phyloP scores from a whole-genome alignment of 202 grass and related monocot genomes.

The Zoysia matrella region DNA sequence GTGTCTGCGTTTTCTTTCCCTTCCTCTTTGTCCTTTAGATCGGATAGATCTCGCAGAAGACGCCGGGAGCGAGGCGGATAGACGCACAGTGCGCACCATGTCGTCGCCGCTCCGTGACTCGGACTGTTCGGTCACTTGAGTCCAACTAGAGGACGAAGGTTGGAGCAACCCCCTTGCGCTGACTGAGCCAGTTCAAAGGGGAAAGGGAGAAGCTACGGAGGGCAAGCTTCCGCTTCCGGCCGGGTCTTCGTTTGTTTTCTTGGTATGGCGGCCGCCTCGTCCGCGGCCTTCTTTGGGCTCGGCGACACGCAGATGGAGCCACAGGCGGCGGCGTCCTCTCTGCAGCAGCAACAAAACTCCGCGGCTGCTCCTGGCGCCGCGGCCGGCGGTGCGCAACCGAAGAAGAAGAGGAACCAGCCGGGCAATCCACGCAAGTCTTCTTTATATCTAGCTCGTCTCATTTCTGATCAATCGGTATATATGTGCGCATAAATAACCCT shows the following conservation, averaged over 20 bases:
- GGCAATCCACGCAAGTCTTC: slow-evolving; percentile 87
- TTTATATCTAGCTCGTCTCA: background rate
- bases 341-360: slow-evolving; percentile 38
- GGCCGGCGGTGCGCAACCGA: slow-evolving; percentile 48
- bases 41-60: slow-evolving; percentile 45
- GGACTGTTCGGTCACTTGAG: slow-evolving; percentile 44
- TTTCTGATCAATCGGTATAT: background rate
- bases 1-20: slow-evolving; percentile 22
- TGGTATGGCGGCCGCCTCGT: slow-evolving; percentile 64
- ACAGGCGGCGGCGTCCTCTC: slow-evolving; percentile 3
- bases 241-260: slow-evolving; percentile 19
- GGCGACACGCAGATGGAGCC: slow-evolving; percentile 59
- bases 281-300: slow-evolving; percentile 73
- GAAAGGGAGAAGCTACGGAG: background rate
- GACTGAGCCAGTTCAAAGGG: background rate
- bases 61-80: slow-evolving; percentile 46
- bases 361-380: slow-evolving; percentile 13
- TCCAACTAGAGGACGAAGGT: slow-evolving; percentile 28
- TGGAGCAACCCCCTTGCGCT: background rate
- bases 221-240: background rate
- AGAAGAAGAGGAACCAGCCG: slow-evolving; percentile 97
- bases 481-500: background rate
- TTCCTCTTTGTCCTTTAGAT: slow-evolving; percentile 71
- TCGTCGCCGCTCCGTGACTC: slow-evolving; percentile 38
- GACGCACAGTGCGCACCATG: slow-evolving; percentile 30